These are phyloP conservation scores for Chlamydomonas schloesseri DNA, from an alignment of 139 green algal genomes.

Conservation along the genomic window DNA sequence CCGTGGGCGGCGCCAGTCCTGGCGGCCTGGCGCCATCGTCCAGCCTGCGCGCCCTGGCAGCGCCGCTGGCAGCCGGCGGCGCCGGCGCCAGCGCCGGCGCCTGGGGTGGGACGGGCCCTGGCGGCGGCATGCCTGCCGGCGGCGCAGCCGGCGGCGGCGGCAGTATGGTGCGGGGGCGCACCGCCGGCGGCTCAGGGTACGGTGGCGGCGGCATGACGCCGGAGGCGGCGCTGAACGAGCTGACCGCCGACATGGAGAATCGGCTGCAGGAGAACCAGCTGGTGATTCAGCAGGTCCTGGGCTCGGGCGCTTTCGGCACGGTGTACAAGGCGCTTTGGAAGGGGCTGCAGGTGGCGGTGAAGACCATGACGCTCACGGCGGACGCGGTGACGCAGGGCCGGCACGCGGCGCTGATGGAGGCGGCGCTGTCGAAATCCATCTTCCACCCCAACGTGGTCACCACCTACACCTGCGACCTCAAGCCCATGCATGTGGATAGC, in stretches of 20 bases:
- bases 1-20: too few relatives aligned
- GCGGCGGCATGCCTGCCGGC: too few relatives aligned
- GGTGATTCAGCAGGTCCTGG: background rate
- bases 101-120: too few relatives aligned
- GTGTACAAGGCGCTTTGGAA: conserved; percentile 34
- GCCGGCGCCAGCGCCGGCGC: too few relatives aligned
- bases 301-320: conserved; percentile 1
- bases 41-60: too few relatives aligned
- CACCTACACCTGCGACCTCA: conserved; percentile 55
- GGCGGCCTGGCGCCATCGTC: too few relatives aligned
- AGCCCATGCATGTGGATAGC: conserved; percentile 44
- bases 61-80: too few relatives aligned
- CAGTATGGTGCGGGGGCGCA: too few relatives aligned
- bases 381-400: conserved; percentile 35
- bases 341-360: conserved; percentile 31
- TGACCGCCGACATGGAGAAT: background rate
- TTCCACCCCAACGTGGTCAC: conserved; percentile 52
- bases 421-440: conserved; percentile 34
- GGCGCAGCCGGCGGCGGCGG: too few relatives aligned
- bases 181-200: too few relatives aligned
- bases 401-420: conserved; percentile 34
- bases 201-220: too few relatives aligned
- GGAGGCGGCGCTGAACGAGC: background rate
- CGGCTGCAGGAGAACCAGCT: background rate
- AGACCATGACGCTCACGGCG: conserved; percentile 38